These are phyloP conservation scores for Protostelium mycophagum DNA, from an alignment of 78 protist species.

Conservation along the genomic window DNA sequence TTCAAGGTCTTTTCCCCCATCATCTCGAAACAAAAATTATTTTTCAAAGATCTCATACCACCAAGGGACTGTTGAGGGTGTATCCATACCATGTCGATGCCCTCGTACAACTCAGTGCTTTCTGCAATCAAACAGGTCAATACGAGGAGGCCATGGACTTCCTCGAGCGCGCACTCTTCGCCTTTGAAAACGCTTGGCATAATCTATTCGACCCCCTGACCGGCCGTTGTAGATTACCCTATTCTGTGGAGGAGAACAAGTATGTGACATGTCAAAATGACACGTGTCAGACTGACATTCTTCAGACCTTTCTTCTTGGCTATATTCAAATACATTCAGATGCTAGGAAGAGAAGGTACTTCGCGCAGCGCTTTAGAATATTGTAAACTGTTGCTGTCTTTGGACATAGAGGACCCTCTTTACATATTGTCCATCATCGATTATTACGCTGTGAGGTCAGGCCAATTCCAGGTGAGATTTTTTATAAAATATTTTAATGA, in stretches of 20 bases:
- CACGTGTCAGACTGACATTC: neutral
- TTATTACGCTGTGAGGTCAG: conserved; percentile 42
- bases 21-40: neutral
- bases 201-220: conserved; percentile 29
- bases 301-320: conserved; percentile 33
- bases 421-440: conserved; percentile 50
- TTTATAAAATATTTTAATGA: too few relatives aligned
- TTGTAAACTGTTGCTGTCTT: conserved; percentile 35
- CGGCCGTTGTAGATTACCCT: conserved; percentile 43
- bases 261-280: neutral
- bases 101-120: conserved; percentile 38
- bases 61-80: conserved; percentile 8
- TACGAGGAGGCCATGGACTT: conserved; percentile 41
- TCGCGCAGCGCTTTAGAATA: conserved; percentile 45
- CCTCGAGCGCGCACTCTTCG: conserved; percentile 55
- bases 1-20: too few relatives aligned
- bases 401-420: conserved; percentile 44
- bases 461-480: conserved; percentile 22
- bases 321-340: conserved; percentile 52
- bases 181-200: conserved; percentile 42
- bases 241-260: conserved; percentile 26
- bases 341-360: conserved; percentile 51
- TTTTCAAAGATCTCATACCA: neutral
- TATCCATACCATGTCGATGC: conserved; percentile 54
- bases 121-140: conserved; percentile 48